Evolutionary conservation across 1,284 basidiomycete species (phyloP), one percentile per base, ranked within the genome.

Genomic region (Phaffia rhodozyma): DNA sequence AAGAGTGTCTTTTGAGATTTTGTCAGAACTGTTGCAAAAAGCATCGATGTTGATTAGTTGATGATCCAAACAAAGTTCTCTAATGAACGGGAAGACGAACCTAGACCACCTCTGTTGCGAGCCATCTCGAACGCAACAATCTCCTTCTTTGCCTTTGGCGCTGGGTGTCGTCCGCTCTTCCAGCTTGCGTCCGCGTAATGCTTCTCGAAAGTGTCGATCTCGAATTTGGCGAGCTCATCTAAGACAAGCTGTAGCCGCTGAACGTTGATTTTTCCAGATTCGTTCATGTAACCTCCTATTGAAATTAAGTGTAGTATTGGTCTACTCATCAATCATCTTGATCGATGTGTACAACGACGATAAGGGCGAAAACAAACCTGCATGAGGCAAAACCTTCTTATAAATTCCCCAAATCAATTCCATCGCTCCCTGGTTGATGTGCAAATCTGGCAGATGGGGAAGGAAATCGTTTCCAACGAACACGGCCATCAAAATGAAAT

Each of bases 391-490:
- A 23, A 93, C 83, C 73, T 84, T 85, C 81, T 96, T 97, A 78
- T 98, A 98, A 56, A 97, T 89, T 23, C 89, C 87, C 75, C 97
- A 98, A 66, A 98, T 78, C 67, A 83, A 82, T 76, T 96, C 91
- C 69, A 98, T 75, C 4, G 91, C 94, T 71, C 97, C 96, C 76
- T 97, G 91, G 72, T 97, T 93, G 74, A 98, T 98, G 74, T 98
- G 96, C 51, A 98, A 75, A 74, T 96, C 92, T 6, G 94, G 96
- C 60, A 98, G 77, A 77, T 98, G 91, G 9, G 94, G 94, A 69
- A 98, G 77, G 77, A 97, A 97, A 78, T 97, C 93, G 74, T 97
- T 98, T 43, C 93, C 94, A 60, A 97, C 86, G 71, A 98, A 97
- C 57, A 97, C 90, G 55, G 91, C 90, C 70, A 98, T 84, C 20